Percentiles rank a stretch among this genome's conserved stretches.
phyloP scores from a whole-genome alignment of 208 protist genomes.

The Sergeia podlipaevii region DNA sequence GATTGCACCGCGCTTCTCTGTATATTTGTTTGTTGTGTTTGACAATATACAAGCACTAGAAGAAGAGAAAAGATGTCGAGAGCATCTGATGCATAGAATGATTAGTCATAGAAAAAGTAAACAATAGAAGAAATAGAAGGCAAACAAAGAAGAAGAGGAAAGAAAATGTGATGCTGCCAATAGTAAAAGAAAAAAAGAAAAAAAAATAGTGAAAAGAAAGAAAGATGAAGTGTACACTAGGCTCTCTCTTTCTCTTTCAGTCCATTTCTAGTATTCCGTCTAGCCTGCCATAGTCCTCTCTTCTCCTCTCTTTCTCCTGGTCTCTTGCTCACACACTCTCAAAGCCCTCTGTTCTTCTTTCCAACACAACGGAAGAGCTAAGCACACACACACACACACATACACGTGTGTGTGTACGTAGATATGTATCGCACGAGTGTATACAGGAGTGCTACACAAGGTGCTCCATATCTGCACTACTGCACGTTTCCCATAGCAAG shows the following conservation, averaged over 20 bases:
- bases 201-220: slow-evolving; percentile 9
- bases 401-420: too few relatives aligned
- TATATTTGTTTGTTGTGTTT: too few relatives aligned
- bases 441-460: too few relatives aligned
- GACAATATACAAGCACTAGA: too few relatives aligned
- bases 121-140: slow-evolving; percentile 1
- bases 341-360: too few relatives aligned
- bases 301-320: background rate
- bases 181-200: background rate
- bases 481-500: slow-evolving; percentile 10
- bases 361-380: too few relatives aligned
- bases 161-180: background rate
- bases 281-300: background rate
- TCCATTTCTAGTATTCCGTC: background rate
- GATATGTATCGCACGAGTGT: too few relatives aligned
- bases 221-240: background rate
- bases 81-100: background rate
- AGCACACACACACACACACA: too few relatives aligned
- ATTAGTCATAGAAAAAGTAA: background rate
- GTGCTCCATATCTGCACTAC: too few relatives aligned
- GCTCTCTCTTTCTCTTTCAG: background rate
- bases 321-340: too few relatives aligned
- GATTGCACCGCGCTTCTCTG: too few relatives aligned
- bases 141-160: background rate
- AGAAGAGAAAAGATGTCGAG: too few relatives aligned